Evolutionary conservation across 371 early-diverging fungal genomes (phyloP), one percentile per base, ranked within the genome.

Genomic region (Zychaea mexicana): DNA sequence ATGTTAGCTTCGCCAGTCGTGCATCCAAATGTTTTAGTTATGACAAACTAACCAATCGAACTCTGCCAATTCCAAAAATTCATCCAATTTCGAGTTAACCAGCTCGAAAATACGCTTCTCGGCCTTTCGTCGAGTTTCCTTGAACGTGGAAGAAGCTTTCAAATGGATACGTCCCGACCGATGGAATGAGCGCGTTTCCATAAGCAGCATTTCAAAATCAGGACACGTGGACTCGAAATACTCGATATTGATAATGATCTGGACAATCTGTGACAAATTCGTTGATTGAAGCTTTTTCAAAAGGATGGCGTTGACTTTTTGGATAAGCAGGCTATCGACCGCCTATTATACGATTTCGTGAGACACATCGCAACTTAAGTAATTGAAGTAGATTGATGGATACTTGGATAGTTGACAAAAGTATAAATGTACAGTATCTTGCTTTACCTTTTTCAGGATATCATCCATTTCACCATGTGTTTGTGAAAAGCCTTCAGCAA

Each of bases 401-500:
- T n/a, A n/a, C n/a, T n/a, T n/a, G n/a, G n/a, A n/a, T n/a, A n/a
- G n/a, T n/a, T n/a, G n/a, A n/a, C n/a, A n/a, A n/a, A n/a, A n/a
- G n/a, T n/a, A n/a, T n/a, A n/a, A n/a, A n/a, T n/a, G n/a, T n/a
- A n/a, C n/a, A 15, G 33, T 13, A 24, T 36, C 22, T 32, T 31
- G 6, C 28, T 42, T 15, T 64, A 87, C 90, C 73, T 91, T 91
- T 72, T 92, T 92, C 57, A 93, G 78, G 53, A 94, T 83, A 64
- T 94, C 94, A 70, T 94, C 94, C 89, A 94, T 92, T 65, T 93
- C 93, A 67, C 89, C 90, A 61, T 90, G 88, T 32, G 92, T 88
- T 65, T 92, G 92, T 30, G 89, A 83, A 58, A 93, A 94, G 0
- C 93, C 94, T 66, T 91, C 92, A 3, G 92, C 89, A 73, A 95